Evolutionary conservation across 305 asterid species (phyloP).

Genomic region (Fraxinus latifolia): DNA sequence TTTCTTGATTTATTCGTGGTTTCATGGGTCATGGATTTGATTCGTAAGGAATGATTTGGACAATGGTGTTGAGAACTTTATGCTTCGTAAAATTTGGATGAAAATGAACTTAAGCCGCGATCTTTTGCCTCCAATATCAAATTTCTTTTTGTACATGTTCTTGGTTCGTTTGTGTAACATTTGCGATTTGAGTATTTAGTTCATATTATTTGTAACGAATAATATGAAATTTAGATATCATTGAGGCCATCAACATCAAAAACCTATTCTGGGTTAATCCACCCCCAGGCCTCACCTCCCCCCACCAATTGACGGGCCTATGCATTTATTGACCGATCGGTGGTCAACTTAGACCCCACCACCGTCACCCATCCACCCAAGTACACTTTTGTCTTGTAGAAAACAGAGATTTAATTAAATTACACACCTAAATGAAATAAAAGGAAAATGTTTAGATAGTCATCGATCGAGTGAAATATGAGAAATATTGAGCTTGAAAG

Average conservation of each 20-base stretch:
- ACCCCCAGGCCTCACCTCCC: not conserved
- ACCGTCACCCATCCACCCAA: not conserved
- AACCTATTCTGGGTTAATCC: not conserved
- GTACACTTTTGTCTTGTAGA: not conserved
- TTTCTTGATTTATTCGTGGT: not conserved
- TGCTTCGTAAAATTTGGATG: not conserved
- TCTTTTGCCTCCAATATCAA: not conserved
- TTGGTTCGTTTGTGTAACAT: not conserved
- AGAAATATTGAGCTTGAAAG: not conserved
- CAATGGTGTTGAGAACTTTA: not conserved
- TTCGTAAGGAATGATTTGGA: not conserved
- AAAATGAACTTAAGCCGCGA: too few species aligned
- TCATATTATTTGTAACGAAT: not conserved
- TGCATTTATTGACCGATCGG: slow-evolving; percentile 53
- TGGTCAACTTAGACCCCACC: slow-evolving; percentile 24
- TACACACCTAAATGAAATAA: not conserved
- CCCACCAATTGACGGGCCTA: slow-evolving; percentile 31
- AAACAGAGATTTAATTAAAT: not conserved
- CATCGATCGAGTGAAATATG: not conserved
- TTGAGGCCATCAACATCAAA: slow-evolving; percentile 21
- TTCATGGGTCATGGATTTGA: not conserved
- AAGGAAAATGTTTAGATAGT: not conserved
- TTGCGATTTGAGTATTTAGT: not conserved
- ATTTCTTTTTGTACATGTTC: not conserved
- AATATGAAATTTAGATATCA: not conserved